Base-by-base conservation (phyloP, 164 flowering plant genomes). In the Stephania japonica region DNA sequence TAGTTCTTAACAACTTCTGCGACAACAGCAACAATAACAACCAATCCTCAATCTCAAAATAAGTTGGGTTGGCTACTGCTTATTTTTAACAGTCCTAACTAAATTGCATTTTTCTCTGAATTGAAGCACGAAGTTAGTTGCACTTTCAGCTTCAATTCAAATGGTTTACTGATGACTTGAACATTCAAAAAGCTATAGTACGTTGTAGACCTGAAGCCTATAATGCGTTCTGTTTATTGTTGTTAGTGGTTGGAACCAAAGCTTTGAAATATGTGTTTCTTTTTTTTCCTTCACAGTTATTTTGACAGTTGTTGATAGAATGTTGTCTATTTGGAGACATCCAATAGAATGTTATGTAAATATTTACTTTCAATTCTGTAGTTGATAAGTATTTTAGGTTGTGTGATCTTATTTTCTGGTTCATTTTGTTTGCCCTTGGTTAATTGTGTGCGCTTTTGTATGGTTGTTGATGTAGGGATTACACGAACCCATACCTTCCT, bases 401-500 rank as follows among this genome's bases (percentile, higher is more conserved):
- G 32, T 32, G n/a, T 12, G 44, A 18, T 4, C 21, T 42, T 68
- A 42, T 42, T 44, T 66, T 12, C 3, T 18, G 13, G 42, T 61
- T 61, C 5, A 41, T 18, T 61, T 62, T 42, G 16, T n/a, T 19
- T 75, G n/a, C 21, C 43, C 32, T 26, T 23, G 38, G 26, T 42
- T 75, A 68, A 75, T 42, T 42, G 42, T 32, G 19, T 7, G 7
- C 38, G n/a, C 42, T 12, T 18, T 41, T 77, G 56, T 70, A 75
- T 73, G 25, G 38, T 47, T 75, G 43, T 47, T 76, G 18, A 6
- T 85, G 79, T 85, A 93, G 97, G 87, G 98, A 93, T 74, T 93
- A 93, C 72, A 93, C 98, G 72, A 91, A 93, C 80, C 98, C 95
- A 23, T 87, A 90, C 78, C 92, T 93, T 77, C 98, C 98, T 50